phyloP scores from a whole-genome alignment of 495 filamentous ascomycete species.

The Penicillium riverlandense region DNA sequence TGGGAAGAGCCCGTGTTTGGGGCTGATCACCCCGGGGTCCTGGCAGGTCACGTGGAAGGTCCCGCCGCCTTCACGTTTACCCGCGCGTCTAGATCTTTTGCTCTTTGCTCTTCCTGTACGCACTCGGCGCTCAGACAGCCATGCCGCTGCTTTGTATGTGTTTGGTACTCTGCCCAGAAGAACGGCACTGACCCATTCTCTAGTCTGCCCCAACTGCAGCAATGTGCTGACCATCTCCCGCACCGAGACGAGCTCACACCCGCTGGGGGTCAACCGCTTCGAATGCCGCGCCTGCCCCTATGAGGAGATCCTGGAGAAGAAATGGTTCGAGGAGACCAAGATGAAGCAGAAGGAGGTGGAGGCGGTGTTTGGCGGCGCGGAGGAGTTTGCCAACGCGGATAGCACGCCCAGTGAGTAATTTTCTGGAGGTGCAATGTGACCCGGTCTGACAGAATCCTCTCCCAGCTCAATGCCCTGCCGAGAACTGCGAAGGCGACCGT shows the following conservation, averaged over 20 bases:
- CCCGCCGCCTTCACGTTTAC: constrained; percentile 11
- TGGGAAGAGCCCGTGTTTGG: too few species aligned
- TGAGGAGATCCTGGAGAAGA: constrained; percentile 63
- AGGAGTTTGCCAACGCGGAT: constrained; percentile 85
- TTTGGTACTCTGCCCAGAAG: background rate
- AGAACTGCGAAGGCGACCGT: constrained; percentile 65
- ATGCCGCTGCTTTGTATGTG: constrained; percentile 34
- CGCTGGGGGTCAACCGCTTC: constrained; percentile 59
- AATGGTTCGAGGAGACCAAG: constrained; percentile 65
- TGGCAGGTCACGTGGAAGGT: too few species aligned
- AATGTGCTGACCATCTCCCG: constrained; percentile 74
- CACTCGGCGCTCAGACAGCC: background rate
- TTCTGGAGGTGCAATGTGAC: constrained; percentile 1
- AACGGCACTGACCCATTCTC: constrained; percentile 11
- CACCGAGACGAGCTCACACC: constrained; percentile 42
- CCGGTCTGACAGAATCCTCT: constrained; percentile 2
- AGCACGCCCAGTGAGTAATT: constrained; percentile 53
- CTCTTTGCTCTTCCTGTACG: too few species aligned
- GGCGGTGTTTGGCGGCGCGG: constrained; percentile 82
- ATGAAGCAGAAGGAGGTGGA: constrained; percentile 79
- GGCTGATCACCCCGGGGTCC: too few species aligned
- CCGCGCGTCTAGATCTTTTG: constrained; percentile 17
- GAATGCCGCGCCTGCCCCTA: constrained; percentile 95
- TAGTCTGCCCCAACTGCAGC: constrained; percentile 89
- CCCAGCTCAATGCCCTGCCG: constrained; percentile 66